Base-by-base conservation (phyloP, 1,284 basidiomycete species). In the Fereydounia khargensis region DNA sequence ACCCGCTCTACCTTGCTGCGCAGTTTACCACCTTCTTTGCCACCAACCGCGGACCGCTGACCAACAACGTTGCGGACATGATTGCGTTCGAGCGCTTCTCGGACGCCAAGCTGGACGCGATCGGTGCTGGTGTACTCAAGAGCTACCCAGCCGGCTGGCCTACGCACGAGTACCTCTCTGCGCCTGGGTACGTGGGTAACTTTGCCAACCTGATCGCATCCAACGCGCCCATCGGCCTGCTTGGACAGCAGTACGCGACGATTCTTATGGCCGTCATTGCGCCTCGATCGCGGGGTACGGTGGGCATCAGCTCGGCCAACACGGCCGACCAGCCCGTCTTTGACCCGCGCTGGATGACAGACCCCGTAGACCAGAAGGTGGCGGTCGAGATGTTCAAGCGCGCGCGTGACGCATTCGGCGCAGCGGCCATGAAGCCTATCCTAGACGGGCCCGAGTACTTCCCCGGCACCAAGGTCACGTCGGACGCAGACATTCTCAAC, bases 321-420 rank as follows among this genome's bases (percentile, higher is more conserved):
- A 70, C 76, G 0, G 77, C 68, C 37, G 79, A 79, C 31, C 55
- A 76, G 4, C 79, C 80, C 0, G 30, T 76, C 8, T 79, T 81
- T 47, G 76, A 81, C 50, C 77, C 79, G 16, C 45, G 40, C 20
- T 74, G 65, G 63, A 43, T 73, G 13, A 41, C 43, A 1, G 43
- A 61, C 31, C 44, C 56, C 18, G 55, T 67, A 1, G 73, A 74
- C 19, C 76, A 78, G 72, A 76, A 61, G 23, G 77, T 70, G 2
- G 51, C 59, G 53, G 62, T 45, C 68, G 52, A 38, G 2, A 44
- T 35, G 1, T 55, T 53, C 46, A 52, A 53, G 37, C 49, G 52
- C 21, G 42, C 40, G 8, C 50, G 65, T 11, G 30, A 73, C 27
- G 51, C 75, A 21, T 65, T 78, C 39, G 64, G 67, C n/a, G 70